Conservation (phyloP, 768 basidiomycete genomes). For the Pleurotus sapidus region DNA sequence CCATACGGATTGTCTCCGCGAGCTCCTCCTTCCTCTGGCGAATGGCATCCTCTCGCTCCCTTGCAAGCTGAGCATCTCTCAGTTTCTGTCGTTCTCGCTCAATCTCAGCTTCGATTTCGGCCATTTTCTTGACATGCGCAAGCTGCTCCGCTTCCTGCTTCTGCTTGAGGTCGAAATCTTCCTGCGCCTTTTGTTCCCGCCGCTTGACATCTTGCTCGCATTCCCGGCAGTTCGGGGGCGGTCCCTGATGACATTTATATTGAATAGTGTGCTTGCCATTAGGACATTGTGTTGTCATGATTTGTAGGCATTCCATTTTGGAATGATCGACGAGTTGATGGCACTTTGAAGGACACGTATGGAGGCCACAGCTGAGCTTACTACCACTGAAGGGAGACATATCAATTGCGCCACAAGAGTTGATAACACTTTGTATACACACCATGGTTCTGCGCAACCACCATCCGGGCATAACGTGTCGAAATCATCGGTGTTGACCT, state of each 20-base stretch:
- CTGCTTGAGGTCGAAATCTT: constrained; percentile 40
- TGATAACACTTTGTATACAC: constrained; percentile 12
- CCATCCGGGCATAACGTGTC: constrained; percentile 54
- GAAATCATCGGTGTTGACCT: constrained; percentile 38
- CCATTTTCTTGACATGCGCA: constrained; percentile 37
- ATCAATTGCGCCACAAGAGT: background rate
- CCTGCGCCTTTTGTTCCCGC: constrained; percentile 17
- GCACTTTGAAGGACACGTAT: constrained; percentile 58
- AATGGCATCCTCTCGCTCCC: constrained; percentile 32
- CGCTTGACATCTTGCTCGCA: constrained; percentile 46
- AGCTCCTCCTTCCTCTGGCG: constrained; percentile 46
- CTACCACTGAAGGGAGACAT: constrained; percentile 36
- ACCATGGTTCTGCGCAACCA: constrained; percentile 63
- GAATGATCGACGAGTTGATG: constrained; percentile 55
- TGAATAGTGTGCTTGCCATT: constrained; percentile 35
- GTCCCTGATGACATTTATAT: constrained; percentile 41
- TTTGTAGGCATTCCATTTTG: constrained; percentile 43
- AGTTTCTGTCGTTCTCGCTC: constrained; percentile 33
- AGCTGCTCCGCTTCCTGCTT: constrained; percentile 42
- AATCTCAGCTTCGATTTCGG: constrained; percentile 38
- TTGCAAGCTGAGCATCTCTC: constrained; percentile 33
- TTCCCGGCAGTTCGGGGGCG: constrained; percentile 33
- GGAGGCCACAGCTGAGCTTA: constrained; percentile 46
- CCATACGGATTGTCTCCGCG: constrained; percentile 21
- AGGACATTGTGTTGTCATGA: constrained; percentile 36